Conservation (phyloP, 192 early-diverging fungal species). For the Mortierella antarctica region DNA sequence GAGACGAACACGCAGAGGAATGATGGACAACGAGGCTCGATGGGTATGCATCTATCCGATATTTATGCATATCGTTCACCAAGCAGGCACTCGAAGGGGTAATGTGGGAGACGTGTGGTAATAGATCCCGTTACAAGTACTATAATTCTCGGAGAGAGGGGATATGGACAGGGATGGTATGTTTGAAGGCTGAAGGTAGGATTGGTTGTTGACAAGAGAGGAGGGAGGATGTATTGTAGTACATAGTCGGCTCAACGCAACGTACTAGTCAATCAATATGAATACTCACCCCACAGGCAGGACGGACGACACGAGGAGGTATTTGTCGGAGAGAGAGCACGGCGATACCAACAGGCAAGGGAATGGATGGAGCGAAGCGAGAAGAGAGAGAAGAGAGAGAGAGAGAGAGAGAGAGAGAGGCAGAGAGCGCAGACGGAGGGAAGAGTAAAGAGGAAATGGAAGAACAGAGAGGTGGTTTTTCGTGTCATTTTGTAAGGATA, state of each 20-base stretch:
- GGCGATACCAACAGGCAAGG: slow-evolving; percentile 2
- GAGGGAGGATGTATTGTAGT: too few relatives aligned
- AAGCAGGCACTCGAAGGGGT: too few relatives aligned
- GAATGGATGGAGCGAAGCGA: not conserved
- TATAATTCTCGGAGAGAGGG: too few relatives aligned
- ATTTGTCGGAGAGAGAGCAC: slow-evolving; percentile 1
- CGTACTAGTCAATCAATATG: slow-evolving; percentile 7
- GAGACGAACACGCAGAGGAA: too few relatives aligned
- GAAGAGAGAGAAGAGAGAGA: slow-evolving; percentile 1
- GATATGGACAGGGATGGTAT: too few relatives aligned
- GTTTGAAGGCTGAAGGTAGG: too few relatives aligned
- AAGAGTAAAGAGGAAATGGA: slow-evolving; percentile 3
- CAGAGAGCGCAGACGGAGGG: not conserved
- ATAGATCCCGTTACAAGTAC: too few relatives aligned
- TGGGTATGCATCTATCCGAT: too few relatives aligned
- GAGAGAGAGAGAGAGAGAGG: not conserved
- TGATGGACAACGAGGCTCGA: too few relatives aligned
- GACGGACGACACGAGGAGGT: not conserved
- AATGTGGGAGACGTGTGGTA: too few relatives aligned
- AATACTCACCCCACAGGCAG: slow-evolving; percentile 5
- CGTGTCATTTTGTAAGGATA: slow-evolving; percentile 2
- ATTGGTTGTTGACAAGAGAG: too few relatives aligned
- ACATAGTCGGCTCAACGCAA: not conserved
- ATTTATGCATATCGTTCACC: too few relatives aligned
- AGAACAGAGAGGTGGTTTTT: not conserved